Conservation (phyloP, 805 yeast species). For the Zygoascus ofunaensis region DNA sequence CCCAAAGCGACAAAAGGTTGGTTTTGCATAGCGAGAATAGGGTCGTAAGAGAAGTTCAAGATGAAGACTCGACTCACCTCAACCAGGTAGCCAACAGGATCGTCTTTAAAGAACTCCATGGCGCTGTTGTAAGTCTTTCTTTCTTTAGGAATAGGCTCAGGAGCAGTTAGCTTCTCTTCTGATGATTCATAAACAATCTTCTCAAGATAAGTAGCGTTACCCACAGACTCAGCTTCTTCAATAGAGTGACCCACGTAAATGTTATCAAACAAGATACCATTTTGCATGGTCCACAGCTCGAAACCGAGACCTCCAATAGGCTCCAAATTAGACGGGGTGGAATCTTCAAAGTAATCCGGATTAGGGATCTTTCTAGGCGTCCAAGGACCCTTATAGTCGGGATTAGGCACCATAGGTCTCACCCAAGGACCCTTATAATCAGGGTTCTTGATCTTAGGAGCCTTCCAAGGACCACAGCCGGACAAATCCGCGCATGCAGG, state of each 20-base stretch:
- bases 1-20: slow-evolving; percentile 30
- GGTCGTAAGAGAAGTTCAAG: slow-evolving; percentile 23
- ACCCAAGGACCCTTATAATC: slow-evolving; percentile 71
- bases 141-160: slow-evolving; percentile 15
- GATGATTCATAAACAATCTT: slow-evolving; percentile 28
- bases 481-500: slow-evolving; percentile 56
- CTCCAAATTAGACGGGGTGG: slow-evolving; percentile 48
- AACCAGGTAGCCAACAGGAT: slow-evolving; percentile 27
- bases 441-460: slow-evolving; percentile 60
- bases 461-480: slow-evolving; percentile 71
- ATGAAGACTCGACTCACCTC: slow-evolving; percentile 25
- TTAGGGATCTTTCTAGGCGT: slow-evolving; percentile 53
- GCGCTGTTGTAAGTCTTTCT: slow-evolving; percentile 15
- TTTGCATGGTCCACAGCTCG: slow-evolving; percentile 83
- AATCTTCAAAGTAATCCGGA: slow-evolving; percentile 58
- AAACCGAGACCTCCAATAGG: slow-evolving; percentile 76
- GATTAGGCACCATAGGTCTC: slow-evolving; percentile 61
- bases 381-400: slow-evolving; percentile 76
- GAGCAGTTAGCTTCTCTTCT: slow-evolving; percentile 21
- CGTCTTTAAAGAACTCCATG: slow-evolving; percentile 24
- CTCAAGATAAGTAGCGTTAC: slow-evolving; percentile 59
- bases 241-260: slow-evolving; percentile 78
- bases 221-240: slow-evolving; percentile 75
- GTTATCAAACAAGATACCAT: slow-evolving; percentile 67
- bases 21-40: slow-evolving; percentile 25